phyloP scores from a whole-genome alignment of 768 basidiomycete genomes.

The Boletus pseudopeckii region DNA sequence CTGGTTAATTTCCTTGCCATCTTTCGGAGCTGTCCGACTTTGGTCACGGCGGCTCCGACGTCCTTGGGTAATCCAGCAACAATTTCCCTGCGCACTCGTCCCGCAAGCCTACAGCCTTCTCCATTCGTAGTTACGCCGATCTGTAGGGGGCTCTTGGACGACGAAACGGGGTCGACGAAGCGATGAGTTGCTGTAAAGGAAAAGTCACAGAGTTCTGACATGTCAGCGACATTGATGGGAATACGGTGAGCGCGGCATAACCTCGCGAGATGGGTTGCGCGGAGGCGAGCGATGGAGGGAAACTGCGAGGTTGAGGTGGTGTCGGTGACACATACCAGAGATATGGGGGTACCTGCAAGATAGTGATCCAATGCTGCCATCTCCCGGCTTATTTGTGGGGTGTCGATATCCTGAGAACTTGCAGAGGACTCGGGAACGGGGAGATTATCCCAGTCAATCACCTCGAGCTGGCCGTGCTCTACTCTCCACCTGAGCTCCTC shows the following conservation, averaged over 20 bases:
- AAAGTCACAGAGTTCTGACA: conserved; percentile 84
- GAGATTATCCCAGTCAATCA: conserved; percentile 53
- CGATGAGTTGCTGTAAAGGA: conserved; percentile 85
- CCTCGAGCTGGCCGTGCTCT: conserved; percentile 49
- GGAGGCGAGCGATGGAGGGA: conserved; percentile 28
- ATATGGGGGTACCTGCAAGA: conserved; percentile 34
- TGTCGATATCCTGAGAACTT: not conserved
- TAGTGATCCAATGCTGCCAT: conserved; percentile 46
- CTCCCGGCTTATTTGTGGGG: conserved; percentile 32
- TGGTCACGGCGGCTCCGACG: conserved; percentile 70
- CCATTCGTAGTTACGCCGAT: conserved; percentile 90
- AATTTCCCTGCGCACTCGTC: conserved; percentile 78
- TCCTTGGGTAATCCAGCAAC: conserved; percentile 69
- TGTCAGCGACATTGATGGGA: conserved; percentile 84
- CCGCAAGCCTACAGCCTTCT: conserved; percentile 80
- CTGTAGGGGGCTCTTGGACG: conserved; percentile 53
- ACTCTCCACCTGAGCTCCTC: conserved; percentile 71
- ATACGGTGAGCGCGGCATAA: conserved; percentile 58
- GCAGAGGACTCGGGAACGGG: conserved; percentile 31
- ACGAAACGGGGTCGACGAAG: conserved; percentile 52
- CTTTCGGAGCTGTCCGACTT: conserved; percentile 65
- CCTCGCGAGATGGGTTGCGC: conserved; percentile 56
- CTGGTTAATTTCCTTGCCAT: conserved; percentile 40
- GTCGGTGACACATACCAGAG: conserved; percentile 78
- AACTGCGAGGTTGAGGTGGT: conserved; percentile 54